Evolutionary conservation across 176 grass and related monocot species (phyloP).

Genomic region (Leersia perrieri): DNA sequence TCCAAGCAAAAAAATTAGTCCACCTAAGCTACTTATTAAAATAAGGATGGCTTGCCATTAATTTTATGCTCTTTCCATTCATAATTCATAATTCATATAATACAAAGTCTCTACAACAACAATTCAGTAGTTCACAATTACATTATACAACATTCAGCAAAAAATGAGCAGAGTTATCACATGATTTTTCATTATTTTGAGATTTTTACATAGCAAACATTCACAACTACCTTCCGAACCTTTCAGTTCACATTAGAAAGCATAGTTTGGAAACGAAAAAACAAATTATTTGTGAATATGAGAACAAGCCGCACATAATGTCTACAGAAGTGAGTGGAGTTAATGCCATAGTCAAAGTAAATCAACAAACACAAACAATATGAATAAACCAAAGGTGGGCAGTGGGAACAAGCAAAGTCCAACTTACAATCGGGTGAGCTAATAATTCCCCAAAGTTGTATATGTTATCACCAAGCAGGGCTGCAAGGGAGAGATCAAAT

Average conservation of each 20-base stretch:
- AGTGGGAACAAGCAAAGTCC: not conserved
- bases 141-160: not conserved
- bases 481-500: conserved; percentile 22
- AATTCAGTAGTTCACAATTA: not conserved
- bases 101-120: not conserved
- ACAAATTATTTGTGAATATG: not conserved
- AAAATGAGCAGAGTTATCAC: not conserved
- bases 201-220: not conserved
- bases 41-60: not conserved
- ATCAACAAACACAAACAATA: not conserved
- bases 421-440: conserved; percentile 60
- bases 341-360: not conserved
- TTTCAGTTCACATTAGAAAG: not conserved
- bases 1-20: not conserved
- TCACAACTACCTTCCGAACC: not conserved
- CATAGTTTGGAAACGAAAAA: not conserved
- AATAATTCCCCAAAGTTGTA: conserved; percentile 68
- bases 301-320: not conserved
- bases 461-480: conserved; percentile 58
- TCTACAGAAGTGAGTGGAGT: not conserved
- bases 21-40: not conserved
- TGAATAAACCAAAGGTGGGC: not conserved
- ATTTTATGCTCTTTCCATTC: not conserved
- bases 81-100: too few species aligned
- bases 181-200: not conserved